These are phyloP conservation scores for Mycena indigotica DNA, from an alignment of 768 basidiomycete species.

Conservation along the genomic window DNA sequence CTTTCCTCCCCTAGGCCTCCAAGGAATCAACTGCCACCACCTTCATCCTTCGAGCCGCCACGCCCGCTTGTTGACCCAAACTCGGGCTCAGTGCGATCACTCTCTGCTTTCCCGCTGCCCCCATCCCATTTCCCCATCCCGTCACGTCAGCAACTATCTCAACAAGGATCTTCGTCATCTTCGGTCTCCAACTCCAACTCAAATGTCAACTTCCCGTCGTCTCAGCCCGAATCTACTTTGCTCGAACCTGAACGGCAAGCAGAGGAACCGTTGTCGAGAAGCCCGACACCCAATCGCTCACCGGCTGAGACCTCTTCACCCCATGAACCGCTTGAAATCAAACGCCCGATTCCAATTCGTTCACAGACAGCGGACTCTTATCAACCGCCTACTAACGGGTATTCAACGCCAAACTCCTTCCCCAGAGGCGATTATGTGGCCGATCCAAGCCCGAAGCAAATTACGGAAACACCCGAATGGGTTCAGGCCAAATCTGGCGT, in stretches of 20 bases:
- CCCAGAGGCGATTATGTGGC: slow-evolving; percentile 24
- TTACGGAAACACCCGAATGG: slow-evolving; percentile 8
- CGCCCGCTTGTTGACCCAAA: slow-evolving; percentile 41
- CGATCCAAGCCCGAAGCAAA: slow-evolving; percentile 31
- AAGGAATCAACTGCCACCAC: slow-evolving; percentile 18
- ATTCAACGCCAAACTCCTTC: slow-evolving; percentile 4
- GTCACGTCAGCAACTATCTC: slow-evolving; percentile 29
- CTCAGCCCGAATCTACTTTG: slow-evolving; percentile 29
- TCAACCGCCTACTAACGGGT: slow-evolving; percentile 3
- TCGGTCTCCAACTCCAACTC: slow-evolving; percentile 28
- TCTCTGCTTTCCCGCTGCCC: slow-evolving; percentile 74
- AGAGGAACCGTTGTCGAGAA: slow-evolving; percentile 16
- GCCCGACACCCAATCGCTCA: slow-evolving; percentile 11
- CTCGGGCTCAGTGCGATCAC: slow-evolving; percentile 61
- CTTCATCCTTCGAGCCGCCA: slow-evolving; percentile 40
- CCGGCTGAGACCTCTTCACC: neutral
- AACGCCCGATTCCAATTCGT: slow-evolving; percentile 19
- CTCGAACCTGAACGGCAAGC: slow-evolving; percentile 22
- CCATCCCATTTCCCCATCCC: slow-evolving; percentile 74
- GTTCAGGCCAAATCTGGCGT: slow-evolving; percentile 25
- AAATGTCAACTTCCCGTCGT: slow-evolving; percentile 25
- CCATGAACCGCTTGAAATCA: slow-evolving; percentile 10
- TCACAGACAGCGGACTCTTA: slow-evolving; percentile 20
- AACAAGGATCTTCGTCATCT: slow-evolving; percentile 18
- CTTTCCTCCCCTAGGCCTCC: slow-evolving; percentile 15